A percentile compares a stretch with the other conserved stretches of the same genome.
Conservation (phyloP, 2,329 filamentous ascomycete species). For the Claviceps sp. region DNA sequence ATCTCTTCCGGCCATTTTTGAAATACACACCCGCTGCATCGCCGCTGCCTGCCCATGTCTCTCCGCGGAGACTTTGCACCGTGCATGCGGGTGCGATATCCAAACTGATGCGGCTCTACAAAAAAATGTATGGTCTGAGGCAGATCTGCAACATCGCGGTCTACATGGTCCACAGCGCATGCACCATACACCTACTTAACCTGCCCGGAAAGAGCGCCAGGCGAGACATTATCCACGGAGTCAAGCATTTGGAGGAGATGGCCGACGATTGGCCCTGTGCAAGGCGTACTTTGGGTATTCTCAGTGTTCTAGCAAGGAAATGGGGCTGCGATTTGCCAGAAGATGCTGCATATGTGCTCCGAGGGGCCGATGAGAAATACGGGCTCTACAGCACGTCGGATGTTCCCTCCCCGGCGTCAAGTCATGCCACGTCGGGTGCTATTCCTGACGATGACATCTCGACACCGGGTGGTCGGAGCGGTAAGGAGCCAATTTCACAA, state of each 20-base stretch:
- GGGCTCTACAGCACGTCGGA: constrained; percentile 54
- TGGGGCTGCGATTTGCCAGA: constrained; percentile 82
- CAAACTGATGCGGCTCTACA: constrained; percentile 88
- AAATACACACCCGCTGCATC: constrained; percentile 76
- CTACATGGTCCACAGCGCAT: constrained; percentile 89
- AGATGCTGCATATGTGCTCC: constrained; percentile 65
- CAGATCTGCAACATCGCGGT: constrained; percentile 96
- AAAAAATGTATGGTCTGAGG: constrained; percentile 75
- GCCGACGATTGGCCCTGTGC: constrained; percentile 90
- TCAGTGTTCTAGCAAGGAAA: constrained; percentile 73
- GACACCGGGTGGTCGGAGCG: constrained; percentile 19
- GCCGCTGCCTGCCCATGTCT: constrained; percentile 74
- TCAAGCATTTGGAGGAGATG: constrained; percentile 89
- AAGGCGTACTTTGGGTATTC: constrained; percentile 67
- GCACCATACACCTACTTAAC: constrained; percentile 87
- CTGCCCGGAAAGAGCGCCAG: constrained; percentile 83
- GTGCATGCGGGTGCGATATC: constrained; percentile 82
- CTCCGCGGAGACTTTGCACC: constrained; percentile 79
- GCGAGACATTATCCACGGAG: constrained; percentile 77
- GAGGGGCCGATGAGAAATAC: constrained; percentile 67
- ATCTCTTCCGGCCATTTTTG: constrained; percentile 87
- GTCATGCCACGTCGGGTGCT: constrained; percentile 17
- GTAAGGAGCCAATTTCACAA: constrained; percentile 20
- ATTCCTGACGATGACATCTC: constrained; percentile 15
- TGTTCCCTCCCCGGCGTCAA: constrained; percentile 38